Conservation (phyloP, 257 asterid species). For the Petunia secreta region DNA sequence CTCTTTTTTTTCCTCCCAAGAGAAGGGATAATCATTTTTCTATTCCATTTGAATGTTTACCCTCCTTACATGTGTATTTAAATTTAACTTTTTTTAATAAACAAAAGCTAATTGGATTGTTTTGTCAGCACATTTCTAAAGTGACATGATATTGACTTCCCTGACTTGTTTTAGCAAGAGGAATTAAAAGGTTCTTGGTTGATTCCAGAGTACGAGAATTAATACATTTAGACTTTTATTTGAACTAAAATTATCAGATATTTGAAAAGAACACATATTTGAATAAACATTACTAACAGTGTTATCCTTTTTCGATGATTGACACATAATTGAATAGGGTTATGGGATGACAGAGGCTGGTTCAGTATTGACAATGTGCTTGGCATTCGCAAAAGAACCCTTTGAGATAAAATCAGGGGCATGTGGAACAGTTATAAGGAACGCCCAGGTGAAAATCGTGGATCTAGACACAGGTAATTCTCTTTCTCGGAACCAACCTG, state of each 20-base stretch:
- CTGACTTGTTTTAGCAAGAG: neutral
- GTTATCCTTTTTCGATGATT: too few species aligned
- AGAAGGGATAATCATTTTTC: too few species aligned
- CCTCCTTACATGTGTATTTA: neutral
- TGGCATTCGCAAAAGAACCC: slow-evolving; percentile 82
- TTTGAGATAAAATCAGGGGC: slow-evolving; percentile 86
- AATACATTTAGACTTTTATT: neutral
- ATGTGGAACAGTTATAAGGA: slow-evolving; percentile 84
- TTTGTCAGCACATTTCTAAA: neutral
- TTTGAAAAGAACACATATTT: too few species aligned
- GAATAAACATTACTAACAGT: too few species aligned
- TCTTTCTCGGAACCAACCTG: slow-evolving; percentile 67
- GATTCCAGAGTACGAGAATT: neutral
- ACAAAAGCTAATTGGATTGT: neutral
- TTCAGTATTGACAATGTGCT: slow-evolving; percentile 86
- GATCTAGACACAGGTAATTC: slow-evolving; percentile 62
- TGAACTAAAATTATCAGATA: neutral
- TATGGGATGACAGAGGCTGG: slow-evolving; percentile 99
- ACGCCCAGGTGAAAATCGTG: slow-evolving; percentile 88
- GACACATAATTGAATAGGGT: slow-evolving; percentile 46
- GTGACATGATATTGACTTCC: neutral
- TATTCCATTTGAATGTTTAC: neutral
- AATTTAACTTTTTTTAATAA: neutral
- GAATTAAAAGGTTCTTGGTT: neutral
- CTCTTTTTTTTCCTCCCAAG: neutral